These are phyloP conservation scores for Pythium sukuiense DNA, from an alignment of 352 stramenopile species.

Conservation along the genomic window DNA sequence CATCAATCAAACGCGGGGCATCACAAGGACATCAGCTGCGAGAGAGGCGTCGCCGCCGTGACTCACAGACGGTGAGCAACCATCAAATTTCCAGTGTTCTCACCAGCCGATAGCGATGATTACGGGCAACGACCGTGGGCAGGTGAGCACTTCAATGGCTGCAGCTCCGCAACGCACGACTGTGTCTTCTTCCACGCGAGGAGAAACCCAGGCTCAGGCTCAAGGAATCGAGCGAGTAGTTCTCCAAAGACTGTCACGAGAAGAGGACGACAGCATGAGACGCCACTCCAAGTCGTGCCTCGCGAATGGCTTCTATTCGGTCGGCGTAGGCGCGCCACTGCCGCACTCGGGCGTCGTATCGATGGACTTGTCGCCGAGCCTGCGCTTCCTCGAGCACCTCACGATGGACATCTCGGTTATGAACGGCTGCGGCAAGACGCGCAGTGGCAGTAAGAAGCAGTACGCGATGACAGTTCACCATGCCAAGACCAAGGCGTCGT, in stretches of 20 bases:
- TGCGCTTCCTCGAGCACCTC: slow-evolving; percentile 45
- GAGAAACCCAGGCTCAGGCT: neutral
- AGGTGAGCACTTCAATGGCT: neutral
- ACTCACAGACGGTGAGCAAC: neutral
- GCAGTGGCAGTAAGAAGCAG: slow-evolving; percentile 23
- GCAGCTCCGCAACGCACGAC: neutral
- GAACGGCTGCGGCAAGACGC: slow-evolving; percentile 8
- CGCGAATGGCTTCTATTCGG: slow-evolving; percentile 21
- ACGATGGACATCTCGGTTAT: slow-evolving; percentile 30
- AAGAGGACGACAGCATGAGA: neutral
- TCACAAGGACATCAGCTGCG: neutral
- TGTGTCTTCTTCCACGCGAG: neutral
- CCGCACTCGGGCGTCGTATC: neutral
- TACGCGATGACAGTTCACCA: slow-evolving; percentile 33
- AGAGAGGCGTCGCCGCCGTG: neutral
- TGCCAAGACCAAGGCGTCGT: slow-evolving; percentile 28
- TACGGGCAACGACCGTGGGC: neutral
- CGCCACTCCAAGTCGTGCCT: slow-evolving; percentile 7
- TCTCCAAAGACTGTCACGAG: neutral
- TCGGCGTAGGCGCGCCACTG: slow-evolving; percentile 14
- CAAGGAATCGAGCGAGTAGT: neutral
- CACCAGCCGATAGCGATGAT: neutral
- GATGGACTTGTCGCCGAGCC: slow-evolving; percentile 9
- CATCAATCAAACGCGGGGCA: neutral
- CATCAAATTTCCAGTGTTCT: neutral